Percentiles rank a stretch among this genome's conserved stretches.
Conservation (phyloP, 2,329 filamentous ascomycete species). For the Aureobasidium sp. region DNA sequence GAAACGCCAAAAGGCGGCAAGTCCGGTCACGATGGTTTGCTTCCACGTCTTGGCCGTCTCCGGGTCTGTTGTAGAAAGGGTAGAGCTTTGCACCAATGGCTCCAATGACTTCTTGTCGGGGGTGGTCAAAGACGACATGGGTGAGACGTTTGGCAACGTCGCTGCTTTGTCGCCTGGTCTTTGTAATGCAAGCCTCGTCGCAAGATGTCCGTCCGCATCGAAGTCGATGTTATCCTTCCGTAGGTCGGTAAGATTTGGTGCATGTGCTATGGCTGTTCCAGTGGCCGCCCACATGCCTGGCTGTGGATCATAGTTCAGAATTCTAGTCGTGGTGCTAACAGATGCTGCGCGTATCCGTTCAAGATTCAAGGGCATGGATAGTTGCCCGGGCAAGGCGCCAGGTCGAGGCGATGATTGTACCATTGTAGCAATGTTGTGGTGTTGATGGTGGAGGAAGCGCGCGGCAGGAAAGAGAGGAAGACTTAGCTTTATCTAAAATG, state of each 20-base stretch:
- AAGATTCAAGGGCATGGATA: not conserved
- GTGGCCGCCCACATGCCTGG: conserved; percentile 39
- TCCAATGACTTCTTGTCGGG: not conserved
- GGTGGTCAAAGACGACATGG: not conserved
- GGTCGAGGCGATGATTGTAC: not conserved
- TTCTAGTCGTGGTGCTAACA: conserved; percentile 5
- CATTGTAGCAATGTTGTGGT: not conserved
- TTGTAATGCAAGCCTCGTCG: not conserved
- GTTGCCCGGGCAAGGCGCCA: not conserved
- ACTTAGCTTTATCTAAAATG: not conserved
- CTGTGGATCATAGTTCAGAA: conserved; percentile 23
- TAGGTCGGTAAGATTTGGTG: conserved; percentile 36
- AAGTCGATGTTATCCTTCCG: conserved; percentile 1
- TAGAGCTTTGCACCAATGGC: not conserved
- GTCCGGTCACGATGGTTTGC: not conserved
- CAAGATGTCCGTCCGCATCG: conserved; percentile 4
- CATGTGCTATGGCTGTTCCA: conserved; percentile 31
- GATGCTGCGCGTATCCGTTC: conserved; percentile 2
- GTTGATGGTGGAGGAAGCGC: not conserved
- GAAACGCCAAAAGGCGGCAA: conserved; percentile 61
- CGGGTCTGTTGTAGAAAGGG: not conserved
- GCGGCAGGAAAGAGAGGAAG: not conserved
- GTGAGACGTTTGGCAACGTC: not conserved
- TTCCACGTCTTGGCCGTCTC: not conserved
- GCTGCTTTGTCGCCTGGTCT: not conserved